Evolutionary conservation across 2,329 filamentous ascomycete genomes (phyloP).

Genomic region (Huntiella decipiens): DNA sequence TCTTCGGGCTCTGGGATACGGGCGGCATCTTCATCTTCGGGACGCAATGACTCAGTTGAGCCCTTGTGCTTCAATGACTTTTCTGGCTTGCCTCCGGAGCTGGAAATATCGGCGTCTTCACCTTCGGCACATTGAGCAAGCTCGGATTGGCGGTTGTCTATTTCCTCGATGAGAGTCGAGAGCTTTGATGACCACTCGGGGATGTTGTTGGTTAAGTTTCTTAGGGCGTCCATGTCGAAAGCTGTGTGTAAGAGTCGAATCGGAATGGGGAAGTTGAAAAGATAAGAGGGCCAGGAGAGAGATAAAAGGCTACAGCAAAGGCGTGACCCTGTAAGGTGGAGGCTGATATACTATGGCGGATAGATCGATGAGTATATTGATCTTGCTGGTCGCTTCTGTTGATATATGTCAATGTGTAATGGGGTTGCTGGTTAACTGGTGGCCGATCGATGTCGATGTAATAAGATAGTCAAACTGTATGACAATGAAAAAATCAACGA

Average conservation of each 20-base stretch:
- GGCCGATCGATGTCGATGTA: too few relatives aligned
- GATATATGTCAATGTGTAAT: not conserved
- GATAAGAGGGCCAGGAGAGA: not conserved
- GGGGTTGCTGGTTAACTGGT: too few relatives aligned
- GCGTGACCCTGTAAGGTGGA: not conserved
- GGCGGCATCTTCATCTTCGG: slow-evolving; percentile 24
- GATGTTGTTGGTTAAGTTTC: slow-evolving; percentile 33
- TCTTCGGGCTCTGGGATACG: slow-evolving; percentile 2
- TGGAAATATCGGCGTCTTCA: slow-evolving; percentile 11
- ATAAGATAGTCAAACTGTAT: too few relatives aligned
- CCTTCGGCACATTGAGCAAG: slow-evolving; percentile 28
- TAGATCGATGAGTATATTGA: not conserved
- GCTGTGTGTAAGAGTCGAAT: not conserved
- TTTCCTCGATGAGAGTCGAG: slow-evolving; percentile 40
- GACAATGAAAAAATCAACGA: too few relatives aligned
- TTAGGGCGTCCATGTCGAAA: slow-evolving; percentile 35
- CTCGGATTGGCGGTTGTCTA: slow-evolving; percentile 41
- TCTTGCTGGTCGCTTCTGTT: too few relatives aligned
- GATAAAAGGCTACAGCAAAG: not conserved
- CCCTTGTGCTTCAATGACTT: slow-evolving; percentile 31
- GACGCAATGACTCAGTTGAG: slow-evolving; percentile 34
- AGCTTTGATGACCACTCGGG: slow-evolving; percentile 41
- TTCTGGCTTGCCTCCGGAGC: not conserved
- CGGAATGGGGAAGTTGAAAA: not conserved
- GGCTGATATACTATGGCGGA: not conserved